A percentile compares a stretch with the other conserved stretches of the same genome.
These are phyloP conservation scores for Grifola frondosa DNA, from an alignment of 1,284 basidiomycete species.

Conservation along the genomic window DNA sequence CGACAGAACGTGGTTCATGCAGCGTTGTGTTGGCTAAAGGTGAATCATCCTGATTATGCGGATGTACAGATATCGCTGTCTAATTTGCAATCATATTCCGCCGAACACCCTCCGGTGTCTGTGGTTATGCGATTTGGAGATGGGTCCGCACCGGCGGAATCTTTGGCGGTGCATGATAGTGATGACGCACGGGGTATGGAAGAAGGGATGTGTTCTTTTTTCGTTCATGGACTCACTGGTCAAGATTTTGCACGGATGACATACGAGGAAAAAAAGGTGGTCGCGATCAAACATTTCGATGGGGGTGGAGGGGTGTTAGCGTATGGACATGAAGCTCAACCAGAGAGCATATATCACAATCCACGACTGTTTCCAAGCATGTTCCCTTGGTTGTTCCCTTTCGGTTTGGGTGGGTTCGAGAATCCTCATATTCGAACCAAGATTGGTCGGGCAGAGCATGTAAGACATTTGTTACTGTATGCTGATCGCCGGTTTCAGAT, in stretches of 20 bases:
- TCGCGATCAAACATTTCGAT: neutral
- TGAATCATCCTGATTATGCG: conserved; percentile 31
- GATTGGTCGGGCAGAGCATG: no score
- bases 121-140: no score
- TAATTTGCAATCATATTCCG: conserved; percentile 23
- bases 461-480: no score
- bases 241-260: neutral
- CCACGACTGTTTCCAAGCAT: conserved; percentile 31
- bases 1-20: conserved; percentile 7
- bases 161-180: no score
- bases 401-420: neutral
- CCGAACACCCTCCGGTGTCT: no score
- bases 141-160: no score
- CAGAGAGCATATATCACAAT: conserved; percentile 31
- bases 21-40: conserved; percentile 32
- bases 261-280: neutral
- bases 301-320: conserved; percentile 6
- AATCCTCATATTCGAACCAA: no score
- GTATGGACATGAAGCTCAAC: conserved; percentile 23
- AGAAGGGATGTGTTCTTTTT: conserved; percentile 9
- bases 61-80: conserved; percentile 26
- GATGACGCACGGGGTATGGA: conserved; percentile 13
- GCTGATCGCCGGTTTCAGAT: neutral
- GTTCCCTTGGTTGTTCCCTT: conserved; percentile 24
- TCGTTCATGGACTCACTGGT: neutral